Evolutionary conservation across 1,284 basidiomycete species (phyloP), one percentile per base, ranked within the genome.

Genomic region (Stereum hirsutum): DNA sequence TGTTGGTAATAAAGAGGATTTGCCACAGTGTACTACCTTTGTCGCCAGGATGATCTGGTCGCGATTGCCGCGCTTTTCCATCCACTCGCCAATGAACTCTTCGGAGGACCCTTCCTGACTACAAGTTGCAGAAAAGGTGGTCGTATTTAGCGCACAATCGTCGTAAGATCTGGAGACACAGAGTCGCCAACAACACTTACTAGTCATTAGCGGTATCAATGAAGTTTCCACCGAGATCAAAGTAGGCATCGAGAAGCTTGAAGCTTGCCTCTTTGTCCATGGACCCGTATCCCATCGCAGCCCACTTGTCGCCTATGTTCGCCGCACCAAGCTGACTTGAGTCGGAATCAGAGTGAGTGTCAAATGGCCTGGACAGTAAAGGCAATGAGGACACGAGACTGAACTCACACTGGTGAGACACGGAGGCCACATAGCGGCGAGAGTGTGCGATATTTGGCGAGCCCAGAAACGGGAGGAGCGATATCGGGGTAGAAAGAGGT

Each of bases 31-130:
- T 2, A 38, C 25, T 32, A 64, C 65, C 54, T 72, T 73, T 32
- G 70, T 72, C 1, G 70, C 64, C 39, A 73, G 57, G 7, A 74
- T 57, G 21, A 74, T 58, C 45, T 70, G 63, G 50, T 74, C 69
- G 17, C 72, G 60, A 35, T 65, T 69, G 2, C 56, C 57, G 14
- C 64, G 61, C 7, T 54, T 46, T 46, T 67, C 61, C 45, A 63
- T 62, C 72, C 70, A 74, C 48, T 72, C 68, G n/a, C 70, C 70
- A 23, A 72, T 58, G 52, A 68, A 62, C 37, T 51, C 42, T 46
- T 73, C 70, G 0, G 60, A 64, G 25, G 61, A 54, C 26, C 63
- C 66, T 41, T 68, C 57, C 42, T 69, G 66, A 15, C 43, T 44
- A 15, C 17, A 12, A 5, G 12, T 2, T 10, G 15, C 10, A 11